Base-by-base conservation (phyloP, 2,329 filamentous ascomycete species). In the Neofusicoccum cordaticola region DNA sequence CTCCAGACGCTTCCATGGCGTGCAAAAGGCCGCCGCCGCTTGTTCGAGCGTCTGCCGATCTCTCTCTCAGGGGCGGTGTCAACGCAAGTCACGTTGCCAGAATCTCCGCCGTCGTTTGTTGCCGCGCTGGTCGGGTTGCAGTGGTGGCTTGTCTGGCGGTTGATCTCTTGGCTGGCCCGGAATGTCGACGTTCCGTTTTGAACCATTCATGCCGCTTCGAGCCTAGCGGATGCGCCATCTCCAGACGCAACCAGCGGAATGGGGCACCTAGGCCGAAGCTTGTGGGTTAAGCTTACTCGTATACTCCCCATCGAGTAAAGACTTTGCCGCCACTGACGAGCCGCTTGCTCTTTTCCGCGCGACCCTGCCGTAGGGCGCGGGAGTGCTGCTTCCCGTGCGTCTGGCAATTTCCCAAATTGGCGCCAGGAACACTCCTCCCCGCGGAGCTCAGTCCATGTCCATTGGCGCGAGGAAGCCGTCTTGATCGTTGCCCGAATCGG, bases 261-360 rank as follows among this genome's bases (percentile, higher is more conserved):
- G 37, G 19, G 31, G 15, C 12, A 34, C 19, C 39, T n/a, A n/a
- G 37, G 9, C 52, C 39, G 31, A 37, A 60, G 56, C 56, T 60
- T 47, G 42, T 47, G 47, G 41, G n/a, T 48, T 60, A 47, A 60
- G 56, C 56, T 60, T 60, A 47, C n/a, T 44, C 27, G n/a, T 60
- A 8, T 35, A 11, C 15, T 4, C 41, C 22, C 56, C 4, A 47
- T 60, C 56, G 17, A 11, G 56, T 19, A 60, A 60, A 2, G n/a
- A 3, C 4, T 15, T 9, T 35, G 9, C 2, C 42, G 41, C 56
- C 56, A 37, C 31, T 37, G 42, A 60, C 42, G 56, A 35, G 52
- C 12, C 31, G 44, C 7, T 37, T 47, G 8, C 56, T 47, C 15
- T 15, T 60, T 47, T 37, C 27, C 17, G 41, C 41, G 15, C 41